phyloP scores from a whole-genome alignment of 192 early-diverging fungal species.

The Cladochytrium replicatum region DNA sequence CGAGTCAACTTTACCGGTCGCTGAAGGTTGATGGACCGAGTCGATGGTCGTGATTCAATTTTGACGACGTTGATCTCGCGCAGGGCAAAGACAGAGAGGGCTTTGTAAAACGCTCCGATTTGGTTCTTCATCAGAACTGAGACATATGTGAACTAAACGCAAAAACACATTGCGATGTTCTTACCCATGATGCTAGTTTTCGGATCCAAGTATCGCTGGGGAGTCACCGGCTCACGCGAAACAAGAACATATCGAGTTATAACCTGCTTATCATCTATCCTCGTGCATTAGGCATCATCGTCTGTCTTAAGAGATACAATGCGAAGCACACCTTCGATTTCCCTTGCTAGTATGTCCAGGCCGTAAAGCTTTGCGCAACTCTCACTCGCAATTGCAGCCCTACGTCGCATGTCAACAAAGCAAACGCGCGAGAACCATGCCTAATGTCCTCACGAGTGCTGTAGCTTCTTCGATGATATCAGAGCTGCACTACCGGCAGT shows the following conservation, averaged over 20 bases:
- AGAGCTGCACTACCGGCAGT: slow-evolving; percentile 14
- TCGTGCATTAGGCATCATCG: too few relatives aligned
- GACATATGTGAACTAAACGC: too few relatives aligned
- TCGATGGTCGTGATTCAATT: slow-evolving; percentile 23
- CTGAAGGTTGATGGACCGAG: slow-evolving; percentile 14
- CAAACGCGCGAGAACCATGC: neutral
- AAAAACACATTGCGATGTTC: too few relatives aligned
- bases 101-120: slow-evolving; percentile 18
- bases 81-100: slow-evolving; percentile 17
- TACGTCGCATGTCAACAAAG: too few relatives aligned
- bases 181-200: slow-evolving; percentile 18
- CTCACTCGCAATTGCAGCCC: slow-evolving; percentile 17
- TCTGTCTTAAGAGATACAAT: too few relatives aligned
- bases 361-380: slow-evolving; percentile 16
- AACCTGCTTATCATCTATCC: slow-evolving; percentile 10
- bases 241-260: slow-evolving; percentile 25
- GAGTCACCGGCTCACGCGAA: slow-evolving; percentile 6
- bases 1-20: too few relatives aligned
- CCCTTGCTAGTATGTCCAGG: slow-evolving; percentile 10
- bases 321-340: too few relatives aligned
- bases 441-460: neutral
- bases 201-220: slow-evolving; percentile 19
- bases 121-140: slow-evolving; percentile 20
- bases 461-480: slow-evolving; percentile 7
- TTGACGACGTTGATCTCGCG: slow-evolving; percentile 32